phyloP scores from a whole-genome alignment of 2,329 filamentous ascomycete species.

The Claviceps pazoutovae region DNA sequence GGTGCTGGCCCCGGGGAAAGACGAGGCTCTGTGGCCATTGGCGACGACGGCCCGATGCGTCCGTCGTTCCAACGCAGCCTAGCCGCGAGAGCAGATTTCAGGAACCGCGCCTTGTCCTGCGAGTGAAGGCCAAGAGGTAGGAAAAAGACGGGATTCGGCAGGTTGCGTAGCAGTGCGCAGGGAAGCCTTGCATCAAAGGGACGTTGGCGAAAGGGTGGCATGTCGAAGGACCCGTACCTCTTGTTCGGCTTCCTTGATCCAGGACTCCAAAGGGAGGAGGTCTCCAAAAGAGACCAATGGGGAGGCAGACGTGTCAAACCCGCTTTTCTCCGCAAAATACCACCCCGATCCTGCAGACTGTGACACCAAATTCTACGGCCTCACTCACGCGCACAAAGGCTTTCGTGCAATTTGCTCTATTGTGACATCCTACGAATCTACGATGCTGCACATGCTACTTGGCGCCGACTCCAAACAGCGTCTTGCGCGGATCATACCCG shows the following conservation, averaged over 20 bases:
- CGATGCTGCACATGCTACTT: conserved; percentile 17
- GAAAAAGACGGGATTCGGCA: too few relatives aligned
- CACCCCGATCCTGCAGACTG: background rate
- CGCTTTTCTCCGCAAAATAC: background rate
- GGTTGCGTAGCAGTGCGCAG: too few relatives aligned
- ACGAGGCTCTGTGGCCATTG: background rate
- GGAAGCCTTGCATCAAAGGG: too few relatives aligned
- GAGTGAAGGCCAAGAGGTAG: background rate
- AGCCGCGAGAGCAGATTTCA: background rate
- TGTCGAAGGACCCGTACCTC: too few relatives aligned
- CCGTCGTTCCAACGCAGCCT: background rate
- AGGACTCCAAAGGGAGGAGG: too few relatives aligned
- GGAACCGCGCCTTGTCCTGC: background rate
- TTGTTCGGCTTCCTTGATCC: too few relatives aligned
- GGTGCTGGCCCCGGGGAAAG: too few relatives aligned
- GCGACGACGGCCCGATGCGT: background rate
- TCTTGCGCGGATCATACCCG: conserved; percentile 48
- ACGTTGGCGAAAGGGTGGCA: too few relatives aligned
- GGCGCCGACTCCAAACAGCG: conserved; percentile 36
- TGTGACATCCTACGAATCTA: background rate
- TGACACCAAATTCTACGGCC: background rate
- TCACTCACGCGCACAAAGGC: background rate
- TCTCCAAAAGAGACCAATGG: background rate
- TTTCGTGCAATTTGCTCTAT: background rate
- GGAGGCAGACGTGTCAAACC: too few relatives aligned